phyloP scores from a whole-genome alignment of 73 alveolate species.

The Paramecium tetraurelia region DNA sequence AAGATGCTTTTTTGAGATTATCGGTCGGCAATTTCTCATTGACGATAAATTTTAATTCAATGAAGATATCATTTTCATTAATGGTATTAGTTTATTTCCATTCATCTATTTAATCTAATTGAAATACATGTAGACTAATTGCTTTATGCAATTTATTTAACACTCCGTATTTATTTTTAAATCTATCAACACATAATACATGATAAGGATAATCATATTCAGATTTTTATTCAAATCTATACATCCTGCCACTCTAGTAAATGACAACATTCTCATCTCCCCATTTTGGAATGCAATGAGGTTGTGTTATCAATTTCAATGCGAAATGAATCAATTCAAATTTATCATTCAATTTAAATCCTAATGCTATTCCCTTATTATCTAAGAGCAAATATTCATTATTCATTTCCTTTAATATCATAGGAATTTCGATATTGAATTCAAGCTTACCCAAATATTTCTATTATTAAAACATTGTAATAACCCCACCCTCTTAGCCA shows the following conservation, averaged over 20 bases:
- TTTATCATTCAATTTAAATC: not conserved
- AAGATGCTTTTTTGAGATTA: not conserved
- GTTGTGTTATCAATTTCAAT: not conserved
- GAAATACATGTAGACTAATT: not conserved
- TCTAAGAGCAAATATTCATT: not conserved
- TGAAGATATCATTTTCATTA: not conserved
- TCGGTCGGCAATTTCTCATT: slow-evolving; percentile 13
- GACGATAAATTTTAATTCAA: not conserved
- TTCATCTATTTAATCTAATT: not conserved
- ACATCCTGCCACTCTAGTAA: slow-evolving; percentile 27
- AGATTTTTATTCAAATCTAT: not conserved
- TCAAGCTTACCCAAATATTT: not conserved
- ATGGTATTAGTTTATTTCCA: not conserved
- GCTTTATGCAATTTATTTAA: not conserved
- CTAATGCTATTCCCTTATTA: not conserved
- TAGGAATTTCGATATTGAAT: not conserved
- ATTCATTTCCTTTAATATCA: not conserved
- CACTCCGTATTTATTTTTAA: not conserved
- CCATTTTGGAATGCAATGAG: slow-evolving; percentile 41
- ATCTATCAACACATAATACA: not conserved
- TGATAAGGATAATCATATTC: not conserved
- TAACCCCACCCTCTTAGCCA: slow-evolving; percentile 33
- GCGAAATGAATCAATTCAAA: not conserved
- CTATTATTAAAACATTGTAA: not conserved
- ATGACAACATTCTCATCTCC: not conserved